Percentiles rank a stretch among this genome's conserved stretches.
These are phyloP conservation scores for Saturnispora saitoi DNA, from an alignment of 805 yeast genomes.

Conservation along the genomic window DNA sequence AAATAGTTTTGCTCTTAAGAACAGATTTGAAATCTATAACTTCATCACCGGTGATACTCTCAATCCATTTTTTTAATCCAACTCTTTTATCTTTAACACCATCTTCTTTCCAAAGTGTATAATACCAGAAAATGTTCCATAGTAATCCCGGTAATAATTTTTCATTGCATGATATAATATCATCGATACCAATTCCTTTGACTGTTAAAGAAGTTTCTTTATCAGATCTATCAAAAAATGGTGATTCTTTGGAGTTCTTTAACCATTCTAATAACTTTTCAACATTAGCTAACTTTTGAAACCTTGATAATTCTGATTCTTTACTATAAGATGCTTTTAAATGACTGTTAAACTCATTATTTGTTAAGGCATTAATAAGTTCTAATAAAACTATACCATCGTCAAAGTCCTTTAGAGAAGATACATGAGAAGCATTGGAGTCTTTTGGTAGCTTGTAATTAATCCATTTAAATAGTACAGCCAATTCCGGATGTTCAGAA, in stretches of 20 bases:
- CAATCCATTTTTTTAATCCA: not conserved
- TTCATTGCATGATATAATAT: constrained; percentile 30
- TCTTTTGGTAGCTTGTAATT: not conserved
- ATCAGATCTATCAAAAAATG: not conserved
- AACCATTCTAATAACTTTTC: constrained; percentile 4
- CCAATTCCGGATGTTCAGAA: not conserved
- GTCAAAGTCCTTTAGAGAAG: not conserved
- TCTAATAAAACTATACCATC: not conserved
- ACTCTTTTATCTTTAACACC: not conserved
- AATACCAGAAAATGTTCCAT: not conserved
- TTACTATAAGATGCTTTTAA: not conserved
- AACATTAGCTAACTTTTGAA: constrained; percentile 6
- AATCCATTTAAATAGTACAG: not conserved
- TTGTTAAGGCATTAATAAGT: not conserved
- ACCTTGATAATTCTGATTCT: constrained; percentile 4
- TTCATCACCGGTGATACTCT: not conserved
- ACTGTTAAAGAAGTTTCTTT: constrained; percentile 26
- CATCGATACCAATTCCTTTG: constrained; percentile 40
- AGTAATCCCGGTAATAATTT: constrained; percentile 41
- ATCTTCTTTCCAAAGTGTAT: not conserved
- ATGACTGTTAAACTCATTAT: not conserved
- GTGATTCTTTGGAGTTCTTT: constrained; percentile 3
- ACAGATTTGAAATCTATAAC: not conserved
- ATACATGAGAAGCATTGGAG: not conserved
- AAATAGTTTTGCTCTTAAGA: not conserved